Conservation (phyloP, 2,329 filamentous ascomycete genomes). For the Microsporum canis region DNA sequence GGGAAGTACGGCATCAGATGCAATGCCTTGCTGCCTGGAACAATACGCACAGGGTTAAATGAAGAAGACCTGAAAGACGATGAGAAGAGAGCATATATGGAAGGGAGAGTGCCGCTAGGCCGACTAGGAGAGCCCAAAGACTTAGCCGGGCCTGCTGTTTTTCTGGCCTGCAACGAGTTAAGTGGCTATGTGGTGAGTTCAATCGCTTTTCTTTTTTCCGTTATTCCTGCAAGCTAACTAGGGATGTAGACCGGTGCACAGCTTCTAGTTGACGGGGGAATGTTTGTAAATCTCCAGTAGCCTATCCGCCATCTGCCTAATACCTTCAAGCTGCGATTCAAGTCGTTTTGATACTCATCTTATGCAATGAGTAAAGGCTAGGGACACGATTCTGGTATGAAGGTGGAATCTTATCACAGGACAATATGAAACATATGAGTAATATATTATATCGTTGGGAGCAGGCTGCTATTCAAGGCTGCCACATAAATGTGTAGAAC, state of each 20-base stretch:
- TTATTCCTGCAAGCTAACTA: not conserved
- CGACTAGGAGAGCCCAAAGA: constrained; percentile 61
- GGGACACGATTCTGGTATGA: too few relatives aligned
- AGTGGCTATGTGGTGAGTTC: constrained; percentile 58
- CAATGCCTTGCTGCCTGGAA: constrained; percentile 74
- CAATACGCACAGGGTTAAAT: constrained; percentile 73
- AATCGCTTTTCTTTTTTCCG: not conserved
- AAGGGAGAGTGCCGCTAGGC: constrained; percentile 67
- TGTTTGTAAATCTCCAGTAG: constrained; percentile 81
- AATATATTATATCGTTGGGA: too few relatives aligned
- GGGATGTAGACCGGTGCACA: constrained; percentile 56
- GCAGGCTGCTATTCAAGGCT: too few relatives aligned
- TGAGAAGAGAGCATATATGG: constrained; percentile 64
- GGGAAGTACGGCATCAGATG: constrained; percentile 67
- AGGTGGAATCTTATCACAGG: too few relatives aligned
- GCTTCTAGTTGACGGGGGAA: constrained; percentile 72
- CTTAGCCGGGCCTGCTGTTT: constrained; percentile 72
- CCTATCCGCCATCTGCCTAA: not conserved
- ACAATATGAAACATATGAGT: too few relatives aligned
- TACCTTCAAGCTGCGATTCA: too few relatives aligned
- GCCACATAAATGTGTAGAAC: too few relatives aligned
- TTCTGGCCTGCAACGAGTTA: constrained; percentile 66
- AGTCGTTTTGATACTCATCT: too few relatives aligned
- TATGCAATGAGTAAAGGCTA: too few relatives aligned
- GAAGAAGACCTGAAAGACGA: constrained; percentile 68